Base-by-base conservation (phyloP, 306 rosid species). In the Elaeagnus macrophylla region DNA sequence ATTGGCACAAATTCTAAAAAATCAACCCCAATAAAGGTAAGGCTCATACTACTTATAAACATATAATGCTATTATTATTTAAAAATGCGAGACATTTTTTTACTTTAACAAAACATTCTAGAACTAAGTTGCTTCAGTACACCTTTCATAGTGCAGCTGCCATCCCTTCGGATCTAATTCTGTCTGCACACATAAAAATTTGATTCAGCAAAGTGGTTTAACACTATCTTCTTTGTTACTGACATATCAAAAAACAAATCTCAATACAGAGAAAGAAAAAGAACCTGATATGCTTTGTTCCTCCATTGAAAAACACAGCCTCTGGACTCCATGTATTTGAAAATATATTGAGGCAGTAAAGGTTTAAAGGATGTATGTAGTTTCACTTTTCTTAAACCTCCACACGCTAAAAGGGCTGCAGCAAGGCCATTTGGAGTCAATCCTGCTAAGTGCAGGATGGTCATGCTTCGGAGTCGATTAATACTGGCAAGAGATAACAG, bases 301-400 rank as follows among this genome's bases (percentile, higher is more conserved):
- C 81, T 71, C 95, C 87, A 80, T 67, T 68, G 69, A 59, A 86
- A 69, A 58, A 42, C 64, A 61, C 90, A 82, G 7, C 88, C 95
- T 5, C 90, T 76, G 54, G 69, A 67, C 66, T 75, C 79, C 83
- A 80, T 75, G 63, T 55, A 55, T 19, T 73, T 64, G 44, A 61
- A 57, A 68, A 85, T 53, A 39, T 72, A 62, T 51, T 63, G 66
- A 53, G 83, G 79, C 18, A 86, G 77, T 18, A 61, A 62, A 19
- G 81, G 65, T 71, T 70, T 78, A 15, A 75, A 85, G 61, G 73
- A 75, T 57, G 82, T 48, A 51, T 78, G 74, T 19, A 86, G 77
- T 79, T 86, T 86, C 67, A 80, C 81, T 68, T 68, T 82, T 53
- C 73, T 77, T 61, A 82, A 69, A 37, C 77, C 71, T 56, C 68